These are phyloP conservation scores for Symbiodinium natans DNA, from an alignment of 73 alveolate species.

Conservation along the genomic window DNA sequence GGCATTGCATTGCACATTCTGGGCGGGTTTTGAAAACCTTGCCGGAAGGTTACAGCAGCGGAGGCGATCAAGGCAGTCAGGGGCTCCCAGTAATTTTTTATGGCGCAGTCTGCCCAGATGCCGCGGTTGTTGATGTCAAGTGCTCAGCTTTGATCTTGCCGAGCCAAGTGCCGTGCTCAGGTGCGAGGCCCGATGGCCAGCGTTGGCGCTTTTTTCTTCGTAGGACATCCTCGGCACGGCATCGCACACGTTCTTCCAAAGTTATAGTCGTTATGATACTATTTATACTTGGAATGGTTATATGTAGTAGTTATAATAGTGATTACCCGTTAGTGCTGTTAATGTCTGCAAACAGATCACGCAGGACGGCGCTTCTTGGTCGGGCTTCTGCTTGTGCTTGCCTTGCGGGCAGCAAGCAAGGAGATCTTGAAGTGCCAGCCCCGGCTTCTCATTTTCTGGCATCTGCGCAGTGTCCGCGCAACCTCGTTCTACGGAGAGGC, in stretches of 20 bases:
- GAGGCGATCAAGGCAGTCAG: background rate
- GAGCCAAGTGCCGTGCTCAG: background rate
- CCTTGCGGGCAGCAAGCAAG: constrained; percentile 40
- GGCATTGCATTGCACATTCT: no score
- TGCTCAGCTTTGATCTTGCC: no score
- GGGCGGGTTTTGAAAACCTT: no score
- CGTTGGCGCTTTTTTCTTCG: constrained; percentile 20
- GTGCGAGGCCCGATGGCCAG: constrained; percentile 63
- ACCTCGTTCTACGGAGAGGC: background rate
- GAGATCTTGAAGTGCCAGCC: constrained; percentile 30
- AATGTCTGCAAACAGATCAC: no score
- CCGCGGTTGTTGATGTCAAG: no score
- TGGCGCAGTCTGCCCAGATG: no score
- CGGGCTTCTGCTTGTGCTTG: constrained; percentile 60
- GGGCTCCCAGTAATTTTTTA: background rate
- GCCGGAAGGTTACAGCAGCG: background rate
- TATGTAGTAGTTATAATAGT: no score
- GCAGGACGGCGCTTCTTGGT: constrained; percentile 53
- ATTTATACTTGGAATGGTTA: no score
- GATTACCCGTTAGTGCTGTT: no score
- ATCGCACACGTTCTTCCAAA: background rate
- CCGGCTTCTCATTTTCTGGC: no score
- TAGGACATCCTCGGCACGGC: background rate
- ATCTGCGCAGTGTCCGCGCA: background rate
- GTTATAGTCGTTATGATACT: no score